Evolutionary conservation across 2,329 filamentous ascomycete species (phyloP), one percentile per base, ranked within the genome.

Genomic region (Scopulariopsis brevicaulis): DNA sequence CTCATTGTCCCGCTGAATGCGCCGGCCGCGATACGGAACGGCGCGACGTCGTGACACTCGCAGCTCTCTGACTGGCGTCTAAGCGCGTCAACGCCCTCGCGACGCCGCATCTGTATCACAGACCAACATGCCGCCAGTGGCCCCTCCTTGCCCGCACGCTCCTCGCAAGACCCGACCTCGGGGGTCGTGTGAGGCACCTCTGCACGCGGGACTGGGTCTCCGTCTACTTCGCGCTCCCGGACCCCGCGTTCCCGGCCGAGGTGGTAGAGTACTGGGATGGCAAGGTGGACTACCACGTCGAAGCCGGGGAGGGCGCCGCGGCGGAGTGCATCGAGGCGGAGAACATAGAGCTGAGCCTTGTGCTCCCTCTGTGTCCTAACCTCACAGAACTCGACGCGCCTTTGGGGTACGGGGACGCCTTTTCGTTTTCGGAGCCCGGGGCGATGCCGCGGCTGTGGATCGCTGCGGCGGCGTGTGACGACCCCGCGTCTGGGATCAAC

Each of bases 71-170:
- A 15, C 51, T 50, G 2, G 48, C 56, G 5, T 58, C 56, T 18
- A 54, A 32, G n/a, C 18, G 14, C 6, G 20, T 54, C 24, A 20
- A 46, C 37, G 51, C 34, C 28, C 24, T 58, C 34, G 51, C 34
- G 6, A 58, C 56, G 11, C 52, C 56, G 2, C 28, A 25, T 22
- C 37, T 58, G 7, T 58, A 58, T 24, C 56, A 58, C 35, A 24
- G 32, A 11, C 56, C 56, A 0, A 34, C 18, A 15, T 54, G 51
- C 37, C n/a, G 24, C 11, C 24, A 24, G 11, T 58, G 56, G 56
- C 43, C 34, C 51, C 56, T 54, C 12, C 51, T 58, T 15, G 35
- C 51, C 14, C 35, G 53, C 34, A 58, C 56, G 7, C 52, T 58
- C n/a, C 22, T 58, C 25, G 8, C 12, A 7, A 24, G 37, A 4